Conservation (phyloP, 495 filamentous ascomycete species). For the Aspergillus cavernicola region DNA sequence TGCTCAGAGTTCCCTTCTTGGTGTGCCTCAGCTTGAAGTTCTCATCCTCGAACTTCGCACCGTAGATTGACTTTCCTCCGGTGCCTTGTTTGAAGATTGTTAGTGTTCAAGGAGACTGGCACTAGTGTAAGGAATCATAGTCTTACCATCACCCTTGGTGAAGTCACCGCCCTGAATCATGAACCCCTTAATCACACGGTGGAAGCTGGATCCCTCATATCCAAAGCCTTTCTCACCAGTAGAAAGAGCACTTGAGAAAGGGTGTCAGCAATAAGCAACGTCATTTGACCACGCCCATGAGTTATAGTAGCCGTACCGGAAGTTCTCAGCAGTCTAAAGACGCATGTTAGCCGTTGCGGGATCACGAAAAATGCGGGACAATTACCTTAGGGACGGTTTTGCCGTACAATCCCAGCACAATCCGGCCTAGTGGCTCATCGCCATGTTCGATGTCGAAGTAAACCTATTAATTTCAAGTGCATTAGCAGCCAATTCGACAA, state of each 20-base stretch:
- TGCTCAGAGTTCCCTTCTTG: conserved; percentile 65
- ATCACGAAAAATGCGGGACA: neutral
- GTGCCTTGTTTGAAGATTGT: conserved; percentile 51
- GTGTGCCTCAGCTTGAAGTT: conserved; percentile 98
- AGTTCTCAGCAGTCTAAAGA: conserved; percentile 86
- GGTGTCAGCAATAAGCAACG: conserved; percentile 10
- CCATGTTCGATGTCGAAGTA: conserved; percentile 95
- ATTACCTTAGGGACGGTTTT: conserved; percentile 90
- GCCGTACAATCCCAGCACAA: conserved; percentile 94
- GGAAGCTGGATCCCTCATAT: conserved; percentile 93
- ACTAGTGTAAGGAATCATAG: neutral
- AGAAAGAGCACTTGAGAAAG: conserved; percentile 64
- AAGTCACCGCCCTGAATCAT: conserved; percentile 99
- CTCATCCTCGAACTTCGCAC: conserved; percentile 92
- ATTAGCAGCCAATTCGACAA: conserved; percentile 9
- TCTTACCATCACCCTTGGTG: conserved; percentile 78
- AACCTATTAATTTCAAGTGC: conserved; percentile 46
- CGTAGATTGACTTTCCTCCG: conserved; percentile 97
- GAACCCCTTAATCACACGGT: conserved; percentile 97
- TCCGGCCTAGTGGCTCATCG: conserved; percentile 75
- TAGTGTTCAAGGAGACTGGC: conserved; percentile 2
- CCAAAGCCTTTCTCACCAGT: conserved; percentile 97
- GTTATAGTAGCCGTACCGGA: conserved; percentile 54
- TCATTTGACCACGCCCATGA: neutral
- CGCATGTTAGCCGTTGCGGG: conserved; percentile 10